Evolutionary conservation across 2,329 filamentous ascomycete species (phyloP).

Genomic region (Aspergillus awamori): DNA sequence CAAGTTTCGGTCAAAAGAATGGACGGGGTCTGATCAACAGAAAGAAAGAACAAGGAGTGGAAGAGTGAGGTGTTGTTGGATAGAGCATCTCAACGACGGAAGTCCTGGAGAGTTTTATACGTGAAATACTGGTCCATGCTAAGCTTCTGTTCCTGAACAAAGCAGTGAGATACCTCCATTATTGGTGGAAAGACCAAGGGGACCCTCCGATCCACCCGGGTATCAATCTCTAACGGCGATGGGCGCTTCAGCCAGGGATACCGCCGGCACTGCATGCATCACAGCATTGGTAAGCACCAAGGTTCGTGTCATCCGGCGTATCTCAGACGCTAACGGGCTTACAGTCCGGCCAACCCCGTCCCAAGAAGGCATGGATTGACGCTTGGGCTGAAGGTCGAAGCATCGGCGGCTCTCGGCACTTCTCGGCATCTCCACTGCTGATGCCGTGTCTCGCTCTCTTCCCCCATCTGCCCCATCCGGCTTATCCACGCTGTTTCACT

Average conservation of each 20-base stretch:
- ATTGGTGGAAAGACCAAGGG: neutral
- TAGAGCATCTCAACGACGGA: neutral
- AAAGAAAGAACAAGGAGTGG: neutral
- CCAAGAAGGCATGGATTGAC: neutral
- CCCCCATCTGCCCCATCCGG: neutral
- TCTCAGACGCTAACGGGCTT: neutral
- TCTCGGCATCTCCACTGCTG: neutral
- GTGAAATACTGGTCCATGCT: neutral
- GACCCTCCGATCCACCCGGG: neutral
- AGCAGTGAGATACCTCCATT: neutral
- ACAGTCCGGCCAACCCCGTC: neutral
- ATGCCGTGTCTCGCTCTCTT: neutral
- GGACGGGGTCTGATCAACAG: constrained; percentile 7
- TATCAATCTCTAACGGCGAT: constrained; percentile 11
- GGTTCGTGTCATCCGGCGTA: neutral
- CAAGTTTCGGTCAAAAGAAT: neutral
- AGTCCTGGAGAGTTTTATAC: constrained; percentile 1
- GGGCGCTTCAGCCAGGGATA: neutral
- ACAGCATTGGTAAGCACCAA: neutral
- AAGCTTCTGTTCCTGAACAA: neutral
- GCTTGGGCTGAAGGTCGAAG: neutral
- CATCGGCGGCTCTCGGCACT: neutral
- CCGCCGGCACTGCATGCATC: neutral
- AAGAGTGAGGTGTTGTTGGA: constrained; percentile 5
- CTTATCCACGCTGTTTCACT: neutral